Evolutionary conservation across 495 filamentous ascomycete species (phyloP).

Genomic region (Penicillium cataractarum): DNA sequence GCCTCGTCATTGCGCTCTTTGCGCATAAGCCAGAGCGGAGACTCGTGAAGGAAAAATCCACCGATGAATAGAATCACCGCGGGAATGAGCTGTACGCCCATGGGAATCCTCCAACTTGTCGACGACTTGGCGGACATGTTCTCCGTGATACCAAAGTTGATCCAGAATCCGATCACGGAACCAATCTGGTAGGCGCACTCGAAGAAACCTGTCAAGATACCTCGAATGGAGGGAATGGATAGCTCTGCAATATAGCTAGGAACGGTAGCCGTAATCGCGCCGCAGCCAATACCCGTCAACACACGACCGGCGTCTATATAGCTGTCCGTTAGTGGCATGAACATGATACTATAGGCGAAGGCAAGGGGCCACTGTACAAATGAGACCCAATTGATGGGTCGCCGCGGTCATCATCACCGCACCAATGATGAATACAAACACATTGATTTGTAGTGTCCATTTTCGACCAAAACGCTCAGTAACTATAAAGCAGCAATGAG

Average conservation of each 20-base stretch:
- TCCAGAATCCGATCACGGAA: constrained; percentile 65
- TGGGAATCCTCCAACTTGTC: constrained; percentile 48
- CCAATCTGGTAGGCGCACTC: constrained; percentile 67
- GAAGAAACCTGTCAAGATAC: constrained; percentile 68
- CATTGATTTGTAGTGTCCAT: constrained; percentile 8
- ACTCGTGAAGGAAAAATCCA: constrained; percentile 45
- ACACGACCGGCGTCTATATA: constrained; percentile 63
- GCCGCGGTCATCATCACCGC: constrained; percentile 12
- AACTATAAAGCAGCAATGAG: neutral
- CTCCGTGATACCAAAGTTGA: constrained; percentile 41
- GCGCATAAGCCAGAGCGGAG: constrained; percentile 53
- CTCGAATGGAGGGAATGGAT: constrained; percentile 69
- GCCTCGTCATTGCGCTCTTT: constrained; percentile 56
- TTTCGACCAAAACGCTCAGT: constrained; percentile 18
- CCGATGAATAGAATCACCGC: constrained; percentile 40
- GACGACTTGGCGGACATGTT: constrained; percentile 9
- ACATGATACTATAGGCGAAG: too few species aligned
- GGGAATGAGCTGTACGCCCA: constrained; percentile 51
- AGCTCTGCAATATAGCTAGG: constrained; percentile 75
- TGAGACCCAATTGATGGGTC: constrained; percentile 6
- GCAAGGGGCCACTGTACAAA: too few species aligned
- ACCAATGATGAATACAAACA: constrained; percentile 8
- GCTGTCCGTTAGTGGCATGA: constrained; percentile 11
- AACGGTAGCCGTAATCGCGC: constrained; percentile 67
- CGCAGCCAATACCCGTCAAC: constrained; percentile 66